Evolutionary conservation across 768 basidiomycete genomes (phyloP).

Genomic region (Boletus speciosus): DNA sequence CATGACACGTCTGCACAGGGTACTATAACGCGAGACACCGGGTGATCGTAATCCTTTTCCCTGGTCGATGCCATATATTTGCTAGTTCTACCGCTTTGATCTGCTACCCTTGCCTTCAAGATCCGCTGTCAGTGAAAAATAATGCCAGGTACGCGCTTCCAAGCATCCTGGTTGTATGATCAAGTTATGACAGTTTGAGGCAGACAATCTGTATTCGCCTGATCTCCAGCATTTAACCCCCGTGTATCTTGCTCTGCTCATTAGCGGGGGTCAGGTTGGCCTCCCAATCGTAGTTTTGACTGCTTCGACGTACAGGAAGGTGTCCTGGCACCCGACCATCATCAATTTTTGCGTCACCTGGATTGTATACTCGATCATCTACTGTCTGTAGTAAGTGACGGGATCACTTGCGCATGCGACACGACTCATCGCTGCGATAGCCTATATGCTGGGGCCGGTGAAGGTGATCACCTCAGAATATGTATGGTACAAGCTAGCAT

Average conservation of each 20-base stretch:
- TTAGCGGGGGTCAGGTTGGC: conserved; percentile 51
- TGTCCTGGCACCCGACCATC: conserved; percentile 48
- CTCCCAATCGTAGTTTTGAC: conserved; percentile 48
- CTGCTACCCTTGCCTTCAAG: not conserved
- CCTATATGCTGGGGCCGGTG: conserved; percentile 30
- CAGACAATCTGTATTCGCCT: conserved; percentile 10
- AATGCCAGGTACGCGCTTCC: conserved; percentile 17
- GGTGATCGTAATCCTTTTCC: not conserved
- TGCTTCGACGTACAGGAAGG: conserved; percentile 40
- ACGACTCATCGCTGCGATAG: conserved; percentile 22
- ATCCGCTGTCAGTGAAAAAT: not conserved
- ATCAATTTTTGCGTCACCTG: conserved; percentile 58
- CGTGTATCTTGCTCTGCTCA: conserved; percentile 45
- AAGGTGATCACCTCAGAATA: conserved; percentile 26
- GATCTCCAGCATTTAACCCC: conserved; percentile 32
- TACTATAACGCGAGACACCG: conserved; percentile 6
- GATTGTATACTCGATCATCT: conserved; percentile 52
- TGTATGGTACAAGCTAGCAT: conserved; percentile 53
- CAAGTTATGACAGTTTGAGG: not conserved
- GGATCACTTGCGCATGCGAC: not conserved
- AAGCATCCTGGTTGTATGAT: not conserved
- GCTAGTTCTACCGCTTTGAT: not conserved
- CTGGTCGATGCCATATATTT: conserved; percentile 1
- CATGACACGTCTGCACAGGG: conserved; percentile 5
- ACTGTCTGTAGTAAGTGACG: conserved; percentile 47